Evolutionary conservation across 1,139 yeast genomes (phyloP).

Genomic region (Protomyces lactucae-debilis): DNA sequence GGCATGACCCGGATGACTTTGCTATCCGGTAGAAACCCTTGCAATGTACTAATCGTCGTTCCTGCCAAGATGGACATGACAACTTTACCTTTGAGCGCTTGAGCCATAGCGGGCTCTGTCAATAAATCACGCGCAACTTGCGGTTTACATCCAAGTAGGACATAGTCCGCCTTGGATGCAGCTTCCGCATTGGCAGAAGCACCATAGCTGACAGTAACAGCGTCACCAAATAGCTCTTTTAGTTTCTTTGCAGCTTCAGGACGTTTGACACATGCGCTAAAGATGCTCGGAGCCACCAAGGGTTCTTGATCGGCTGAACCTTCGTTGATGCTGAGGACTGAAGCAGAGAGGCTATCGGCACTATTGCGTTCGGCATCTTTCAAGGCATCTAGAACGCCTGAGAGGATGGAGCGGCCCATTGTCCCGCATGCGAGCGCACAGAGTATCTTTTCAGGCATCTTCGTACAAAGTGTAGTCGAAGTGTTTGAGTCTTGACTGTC

Average conservation of each 20-base stretch:
- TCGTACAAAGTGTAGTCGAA: neutral
- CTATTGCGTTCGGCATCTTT: slow-evolving; percentile 35
- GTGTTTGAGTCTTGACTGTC: neutral
- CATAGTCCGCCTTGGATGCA: slow-evolving; percentile 56
- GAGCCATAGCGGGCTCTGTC: slow-evolving; percentile 34
- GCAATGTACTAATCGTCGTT: slow-evolving; percentile 70
- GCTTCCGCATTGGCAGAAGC: slow-evolving; percentile 30
- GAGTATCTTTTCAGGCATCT: slow-evolving; percentile 45
- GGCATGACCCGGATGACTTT: slow-evolving; percentile 90
- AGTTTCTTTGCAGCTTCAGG: slow-evolving; percentile 50
- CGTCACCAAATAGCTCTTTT: slow-evolving; percentile 45
- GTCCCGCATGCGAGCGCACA: slow-evolving; percentile 90
- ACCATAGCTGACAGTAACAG: slow-evolving; percentile 48
- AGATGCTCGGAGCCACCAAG: slow-evolving; percentile 60
- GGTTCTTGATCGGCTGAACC: slow-evolving; percentile 32
- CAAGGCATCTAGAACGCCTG: slow-evolving; percentile 61
- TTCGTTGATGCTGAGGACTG: neutral
- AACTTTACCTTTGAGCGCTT: slow-evolving; percentile 53
- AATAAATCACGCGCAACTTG: slow-evolving; percentile 56
- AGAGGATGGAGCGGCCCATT: slow-evolving; percentile 92
- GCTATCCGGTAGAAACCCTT: slow-evolving; percentile 35
- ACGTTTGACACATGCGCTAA: slow-evolving; percentile 70
- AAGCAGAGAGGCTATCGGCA: neutral
- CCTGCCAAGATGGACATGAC: slow-evolving; percentile 88
- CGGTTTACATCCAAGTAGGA: slow-evolving; percentile 56